Evolutionary conservation across 2,329 filamentous ascomycete species (phyloP), one percentile per base, ranked within the genome.

Genomic region (Aspergillus bombycis): DNA sequence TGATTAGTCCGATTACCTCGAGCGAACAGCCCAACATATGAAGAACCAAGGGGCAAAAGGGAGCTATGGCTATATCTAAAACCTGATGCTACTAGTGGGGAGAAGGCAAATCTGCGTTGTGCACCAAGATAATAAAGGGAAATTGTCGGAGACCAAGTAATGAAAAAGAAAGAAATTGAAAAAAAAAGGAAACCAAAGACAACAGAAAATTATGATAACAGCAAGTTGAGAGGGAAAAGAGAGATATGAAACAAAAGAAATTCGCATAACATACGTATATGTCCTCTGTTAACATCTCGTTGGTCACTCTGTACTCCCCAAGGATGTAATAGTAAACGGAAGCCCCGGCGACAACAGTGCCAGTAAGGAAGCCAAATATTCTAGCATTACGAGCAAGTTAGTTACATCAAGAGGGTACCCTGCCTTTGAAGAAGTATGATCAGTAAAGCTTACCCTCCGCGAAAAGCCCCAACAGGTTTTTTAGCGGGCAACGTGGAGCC

Each of bases 311-410:
- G 84, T 97, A 98, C 80, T 98, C 94, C 77, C 94, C 89, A 72
- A 98, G 82, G 69, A 97, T 87, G 79, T 98, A 98, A 78, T 92
- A 93, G 83, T 97, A 98, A 72, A 96, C 91, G 63, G 88, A 90
- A 58, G 86, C 87, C 72, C 93, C 93, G 52, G 94, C 89, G 58
- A 93, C 83, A 54, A 91, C 89, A 66, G 91, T 89, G 69, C 94
- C 94, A 67, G 95, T 84, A 57, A 98, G 88, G 84, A 98, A 98
- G 58, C 94, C 94, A 73, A 97, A 93, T 64, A 97, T 82, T 63
- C 94, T 97, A 71, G 16, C 38, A 41, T 41, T 62, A 65, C 21
- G 38, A 55, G 16, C 19, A 1, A 11, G 46, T 60, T 28, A 62
- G 50, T 34, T 62, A 34, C 57, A 53, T 60, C 61, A 38, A 53